These are phyloP conservation scores for Gastrodia elata DNA, from an alignment of 106 monocot genomes.

Conservation along the genomic window DNA sequence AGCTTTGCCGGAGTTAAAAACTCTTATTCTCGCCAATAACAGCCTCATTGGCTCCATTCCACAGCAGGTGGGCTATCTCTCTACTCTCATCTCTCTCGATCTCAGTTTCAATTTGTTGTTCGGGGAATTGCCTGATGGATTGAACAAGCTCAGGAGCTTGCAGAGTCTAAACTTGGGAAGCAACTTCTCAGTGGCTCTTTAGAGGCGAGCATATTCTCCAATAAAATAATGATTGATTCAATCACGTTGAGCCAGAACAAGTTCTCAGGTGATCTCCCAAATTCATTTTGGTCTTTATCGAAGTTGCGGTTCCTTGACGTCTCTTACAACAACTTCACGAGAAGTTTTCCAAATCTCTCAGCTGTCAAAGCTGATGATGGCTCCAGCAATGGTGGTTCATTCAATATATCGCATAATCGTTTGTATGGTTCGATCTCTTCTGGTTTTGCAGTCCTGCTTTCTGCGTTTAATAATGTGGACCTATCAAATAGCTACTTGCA, in stretches of 20 bases:
- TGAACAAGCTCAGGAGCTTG: constrained; percentile 13
- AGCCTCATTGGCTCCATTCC: constrained; percentile 28
- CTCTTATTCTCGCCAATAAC: constrained; percentile 20
- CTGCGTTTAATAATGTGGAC: constrained; percentile 20
- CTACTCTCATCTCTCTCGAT: constrained; percentile 16
- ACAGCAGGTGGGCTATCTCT: constrained; percentile 13
- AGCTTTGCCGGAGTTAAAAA: constrained; percentile 8
- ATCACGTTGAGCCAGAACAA: constrained; percentile 17
- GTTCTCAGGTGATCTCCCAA: constrained; percentile 23
- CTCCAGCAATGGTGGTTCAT: background rate
- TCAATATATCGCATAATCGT: constrained; percentile 52
- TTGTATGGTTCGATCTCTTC: constrained; percentile 39
- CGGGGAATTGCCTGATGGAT: constrained; percentile 12
- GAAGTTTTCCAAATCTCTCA: constrained; percentile 10
- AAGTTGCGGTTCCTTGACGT: constrained; percentile 16
- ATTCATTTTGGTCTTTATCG: constrained; percentile 21
- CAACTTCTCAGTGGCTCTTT: constrained; percentile 15
- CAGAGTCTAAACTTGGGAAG: constrained; percentile 9
- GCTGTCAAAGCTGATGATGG: constrained; percentile 10
- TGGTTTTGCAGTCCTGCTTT: constrained; percentile 10
- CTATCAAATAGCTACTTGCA: constrained; percentile 63
- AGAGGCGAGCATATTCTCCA: background rate
- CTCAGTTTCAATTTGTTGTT: constrained; percentile 17
- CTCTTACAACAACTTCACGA: constrained; percentile 25
- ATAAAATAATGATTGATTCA: background rate